Base-by-base conservation (phyloP, 805 yeast species). In the Barnettozyma californica region DNA sequence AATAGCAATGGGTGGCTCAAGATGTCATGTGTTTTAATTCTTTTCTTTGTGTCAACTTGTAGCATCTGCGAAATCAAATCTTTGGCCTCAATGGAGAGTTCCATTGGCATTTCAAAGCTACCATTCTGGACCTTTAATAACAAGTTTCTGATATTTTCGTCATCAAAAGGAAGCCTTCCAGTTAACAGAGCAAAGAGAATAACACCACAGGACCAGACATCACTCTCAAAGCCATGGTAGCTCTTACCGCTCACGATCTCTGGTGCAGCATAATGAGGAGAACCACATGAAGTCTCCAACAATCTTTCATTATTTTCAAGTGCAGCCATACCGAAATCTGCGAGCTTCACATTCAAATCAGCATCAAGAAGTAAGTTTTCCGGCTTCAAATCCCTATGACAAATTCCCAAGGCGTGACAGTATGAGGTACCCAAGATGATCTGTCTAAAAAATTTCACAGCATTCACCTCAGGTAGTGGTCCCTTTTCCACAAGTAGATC, bases 281-380 rank as follows among this genome's bases (percentile, higher is more conserved):
- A 84, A 4, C 95, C 95, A 69, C 95, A 87, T 14, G 88, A 81
- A 5, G 95, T 87, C 64, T 84, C 89, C 46, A 87, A 69, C 47
- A 87, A 68, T 63, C 78, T 78, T 46, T 83, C 87, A 48, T 80
- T 80, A 52, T 81, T 76, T 63, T 87, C 92, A 51, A 87, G 70
- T 20, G 94, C 94, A 25, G 95, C 95, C 95, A 87, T 87, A 47
- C 95, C 95, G 61, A 87, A 87, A 68, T 87, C 95, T 4, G 94
- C 94, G 55, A 87, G 80, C 59, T 86, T 86, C 47, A 87, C 84
- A 55, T 80, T 82, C 51, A 80, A 75, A 47, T 79, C 74, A 43
- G 76, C 74, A 66, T 87, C 94, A 23, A 87, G 68, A 48, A 87
- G 63, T 50, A 87, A 71, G 63, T 87, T 87, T 61, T 87, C 95